Base-by-base conservation (phyloP, 2,329 filamentous ascomycete genomes). In the Cercospora sesami region DNA sequence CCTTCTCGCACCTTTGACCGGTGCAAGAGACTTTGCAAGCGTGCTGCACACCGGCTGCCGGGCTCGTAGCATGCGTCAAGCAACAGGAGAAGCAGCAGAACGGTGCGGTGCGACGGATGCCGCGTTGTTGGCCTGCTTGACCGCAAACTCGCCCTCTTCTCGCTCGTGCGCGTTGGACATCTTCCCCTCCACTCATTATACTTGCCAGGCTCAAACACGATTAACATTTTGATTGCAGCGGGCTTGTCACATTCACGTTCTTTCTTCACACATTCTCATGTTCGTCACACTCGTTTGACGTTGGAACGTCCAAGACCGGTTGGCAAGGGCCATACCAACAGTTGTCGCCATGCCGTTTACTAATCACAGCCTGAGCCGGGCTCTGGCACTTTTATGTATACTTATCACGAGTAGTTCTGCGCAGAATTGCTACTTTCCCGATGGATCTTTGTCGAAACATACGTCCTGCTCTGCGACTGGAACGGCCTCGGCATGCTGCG, bases 341-440 rank as follows among this genome's bases (percentile, higher is more conserved):
- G 23, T 14, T 53, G 12, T 45, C 30, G 64, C 68, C 60, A 71
- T 70, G 67, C 57, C 63, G 23, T 33, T 67, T 65, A 26, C 64
- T 58, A 53, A 63, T 23, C 28, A 36, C 55, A 36, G 67, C 60
- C 45, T 69, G 57, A 33, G 39, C 55, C 68, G 68, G 55, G 60
- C 63, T 53, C 60, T 73, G 21, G 55, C 68, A 55, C 58, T 60
- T 63, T 58, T 63, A 36, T 60, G 36, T 51, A 51, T 71, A 39
- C 67, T 71, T 14, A 55, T 71, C 14, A 36, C 69, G 5, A 63
- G 70, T 42, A 39, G 63, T 14, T 30, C 60, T 31, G 72, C 71
- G 31, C 74, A 75, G 65, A 67, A 69, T 4, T 78, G 76, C 68
- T 78, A 75, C 60, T 77, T 73, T 42, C 75, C 76, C 0, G 74